Evolutionary conservation across 495 filamentous ascomycete genomes (phyloP).

Genomic region (Daldinia bambusicola): DNA sequence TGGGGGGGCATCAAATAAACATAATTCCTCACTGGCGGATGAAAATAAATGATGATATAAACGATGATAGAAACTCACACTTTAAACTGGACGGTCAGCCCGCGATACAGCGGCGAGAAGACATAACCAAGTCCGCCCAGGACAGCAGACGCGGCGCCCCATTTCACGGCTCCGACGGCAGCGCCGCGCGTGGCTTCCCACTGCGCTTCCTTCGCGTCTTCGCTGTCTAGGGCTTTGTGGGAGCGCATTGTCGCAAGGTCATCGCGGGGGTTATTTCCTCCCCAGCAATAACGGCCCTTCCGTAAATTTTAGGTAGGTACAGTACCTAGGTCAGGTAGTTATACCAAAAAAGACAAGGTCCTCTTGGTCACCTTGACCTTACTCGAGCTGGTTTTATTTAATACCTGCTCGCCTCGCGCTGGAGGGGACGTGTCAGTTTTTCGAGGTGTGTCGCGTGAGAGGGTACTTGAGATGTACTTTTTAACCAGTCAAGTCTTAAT

Average conservation of each 20-base stretch:
- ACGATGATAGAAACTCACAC: conserved; percentile 72
- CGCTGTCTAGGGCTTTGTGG: conserved; percentile 57
- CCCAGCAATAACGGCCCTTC: too few species aligned
- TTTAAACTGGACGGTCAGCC: conserved; percentile 90
- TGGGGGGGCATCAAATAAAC: neutral
- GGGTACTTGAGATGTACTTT: neutral
- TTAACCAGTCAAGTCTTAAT: neutral
- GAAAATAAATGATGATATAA: neutral
- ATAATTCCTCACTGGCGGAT: neutral
- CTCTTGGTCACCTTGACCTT: neutral
- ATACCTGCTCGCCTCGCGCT: too few species aligned
- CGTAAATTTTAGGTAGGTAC: too few species aligned
- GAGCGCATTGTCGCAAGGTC: conserved; percentile 48
- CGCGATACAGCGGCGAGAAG: conserved; percentile 78
- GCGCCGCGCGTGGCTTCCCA: conserved; percentile 72
- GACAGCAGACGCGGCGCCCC: conserved; percentile 67
- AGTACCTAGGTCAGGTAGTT: too few species aligned
- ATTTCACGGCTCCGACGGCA: conserved; percentile 69
- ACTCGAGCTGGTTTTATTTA: too few species aligned
- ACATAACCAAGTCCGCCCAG: conserved; percentile 66
- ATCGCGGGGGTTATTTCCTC: conserved; percentile 10
- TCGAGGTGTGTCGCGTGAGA: neutral
- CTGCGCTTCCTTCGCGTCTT: conserved; percentile 68
- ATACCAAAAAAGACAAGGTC: neutral
- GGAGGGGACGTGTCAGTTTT: too few species aligned